These are phyloP conservation scores for Ustanciosporium gigantosporum DNA, from an alignment of 1,284 basidiomycete genomes.

Conservation along the genomic window DNA sequence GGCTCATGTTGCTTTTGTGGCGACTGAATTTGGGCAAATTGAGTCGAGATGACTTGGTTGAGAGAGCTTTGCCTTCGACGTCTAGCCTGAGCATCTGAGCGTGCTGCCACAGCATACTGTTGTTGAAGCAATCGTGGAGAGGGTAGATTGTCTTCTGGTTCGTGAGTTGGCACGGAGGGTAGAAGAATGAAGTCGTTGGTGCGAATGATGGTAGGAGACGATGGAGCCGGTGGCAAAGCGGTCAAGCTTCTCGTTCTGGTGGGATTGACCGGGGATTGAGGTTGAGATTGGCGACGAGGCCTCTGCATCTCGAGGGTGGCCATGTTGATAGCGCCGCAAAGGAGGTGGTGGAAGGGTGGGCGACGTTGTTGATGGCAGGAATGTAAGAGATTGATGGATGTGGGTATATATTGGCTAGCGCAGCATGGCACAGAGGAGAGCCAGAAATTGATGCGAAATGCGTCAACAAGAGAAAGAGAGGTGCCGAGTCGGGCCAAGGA, in stretches of 20 bases:
- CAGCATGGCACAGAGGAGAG: no score
- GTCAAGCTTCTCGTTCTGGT: background rate
- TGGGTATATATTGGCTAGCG: no score
- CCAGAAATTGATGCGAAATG: no score
- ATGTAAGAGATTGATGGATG: no score
- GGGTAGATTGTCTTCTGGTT: constrained; percentile 38
- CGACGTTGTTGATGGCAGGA: no score
- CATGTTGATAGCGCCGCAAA: constrained; percentile 15
- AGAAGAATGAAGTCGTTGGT: constrained; percentile 30
- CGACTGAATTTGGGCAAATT: background rate
- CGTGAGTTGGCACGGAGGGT: constrained; percentile 41
- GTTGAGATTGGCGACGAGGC: constrained; percentile 8
- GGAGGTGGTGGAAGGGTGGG: no score
- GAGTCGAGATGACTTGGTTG: background rate
- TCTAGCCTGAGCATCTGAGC: constrained; percentile 9
- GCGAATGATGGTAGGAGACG: constrained; percentile 35
- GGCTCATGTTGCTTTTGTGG: no score
- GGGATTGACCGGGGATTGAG: constrained; percentile 1
- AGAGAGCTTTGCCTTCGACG: constrained; percentile 14
- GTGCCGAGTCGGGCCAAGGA: no score
- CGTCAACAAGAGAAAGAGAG: no score
- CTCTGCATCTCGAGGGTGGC: constrained; percentile 24
- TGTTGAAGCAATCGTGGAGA: constrained; percentile 21
- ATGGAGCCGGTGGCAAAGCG: constrained; percentile 1
- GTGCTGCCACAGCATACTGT: constrained; percentile 20